Evolutionary conservation across 257 asterid genomes (phyloP), one percentile per base, ranked within the genome.

Genomic region (Primulina eburnea): DNA sequence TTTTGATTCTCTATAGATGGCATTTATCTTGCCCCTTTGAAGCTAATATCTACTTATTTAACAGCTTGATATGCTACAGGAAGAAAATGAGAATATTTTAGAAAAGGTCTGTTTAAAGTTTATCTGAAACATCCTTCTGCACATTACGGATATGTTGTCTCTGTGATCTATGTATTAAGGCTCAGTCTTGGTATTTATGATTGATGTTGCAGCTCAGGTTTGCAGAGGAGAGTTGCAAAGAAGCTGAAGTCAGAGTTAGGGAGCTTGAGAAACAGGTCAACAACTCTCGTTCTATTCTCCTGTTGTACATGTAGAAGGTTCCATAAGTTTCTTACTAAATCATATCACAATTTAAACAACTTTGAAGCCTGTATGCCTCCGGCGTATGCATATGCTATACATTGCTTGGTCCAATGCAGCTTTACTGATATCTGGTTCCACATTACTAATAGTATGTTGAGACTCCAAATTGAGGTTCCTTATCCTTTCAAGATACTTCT

Each of bases 241-340:
- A 88, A 72, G 88, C 94, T 71, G 95, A 90, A 82, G 91, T 96
- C 76, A 89, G 97, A 82, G 90, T 93, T 55, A 85, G 76, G 87
- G 99, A 93, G 85, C 96, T 93, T 74, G 99, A 93, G 86, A 93
- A 89, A 79, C 97, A 90, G 99, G 97, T 88, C 30, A 67, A 20
- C 68, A 55, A 37, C 72, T 73, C 38, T 60, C 55, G 70, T 58
- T 73, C 57, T 58, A 16, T 77, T 62, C 66, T 60, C 71, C 43
- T 37, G 32, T 18, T 40, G 50, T 63, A 24, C 64, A 24, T 47
- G 21, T 77, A 35, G 24, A 52, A 35, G 60, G 71, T 70, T 6
- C 65, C 61, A 33, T 30, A 53, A 66, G 70, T 60, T 76, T 80
- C 74, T 61, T 28, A 14, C 34, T 55, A 62, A 26, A 71, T 55